These are phyloP conservation scores for Coccomyxa sp. DNA, from an alignment of 139 green algal genomes.

Conservation along the genomic window DNA sequence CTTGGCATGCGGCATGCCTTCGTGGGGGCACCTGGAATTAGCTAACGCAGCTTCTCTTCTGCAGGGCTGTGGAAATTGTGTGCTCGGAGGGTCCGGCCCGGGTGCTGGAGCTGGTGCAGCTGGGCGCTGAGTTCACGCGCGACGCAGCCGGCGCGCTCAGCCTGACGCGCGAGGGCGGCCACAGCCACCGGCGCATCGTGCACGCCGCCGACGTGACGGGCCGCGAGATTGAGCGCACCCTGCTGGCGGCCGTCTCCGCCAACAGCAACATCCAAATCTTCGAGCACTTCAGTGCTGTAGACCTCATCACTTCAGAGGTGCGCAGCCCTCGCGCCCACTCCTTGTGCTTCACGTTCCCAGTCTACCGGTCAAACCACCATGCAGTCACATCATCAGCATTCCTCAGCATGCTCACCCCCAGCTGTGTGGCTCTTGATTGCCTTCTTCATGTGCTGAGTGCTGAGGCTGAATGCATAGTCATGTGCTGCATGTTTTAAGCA, in stretches of 20 bases:
- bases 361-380: too few relatives aligned
- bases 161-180: slow-evolving; percentile 92
- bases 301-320: slow-evolving; percentile 55
- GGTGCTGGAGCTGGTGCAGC: slow-evolving; percentile 84
- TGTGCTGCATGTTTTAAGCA: not conserved
- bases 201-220: slow-evolving; percentile 94
- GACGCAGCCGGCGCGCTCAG: slow-evolving; percentile 75
- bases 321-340: too few relatives aligned
- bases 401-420: too few relatives aligned
- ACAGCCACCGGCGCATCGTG: slow-evolving; percentile 89
- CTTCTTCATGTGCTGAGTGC: too few relatives aligned
- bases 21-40: too few relatives aligned
- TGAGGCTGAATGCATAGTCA: not conserved
- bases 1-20: too few relatives aligned
- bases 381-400: too few relatives aligned
- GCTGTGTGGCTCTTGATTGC: too few relatives aligned
- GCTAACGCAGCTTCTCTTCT: too few relatives aligned
- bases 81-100: slow-evolving; percentile 83
- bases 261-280: slow-evolving; percentile 81
- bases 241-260: slow-evolving; percentile 61
- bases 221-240: slow-evolving; percentile 88
- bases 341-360: too few relatives aligned
- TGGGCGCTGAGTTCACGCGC: slow-evolving; percentile 87
- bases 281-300: slow-evolving; percentile 72
- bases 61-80: slow-evolving; percentile 87